phyloP scores from a whole-genome alignment of 495 filamentous ascomycete species.

The Penicillium canescens region DNA sequence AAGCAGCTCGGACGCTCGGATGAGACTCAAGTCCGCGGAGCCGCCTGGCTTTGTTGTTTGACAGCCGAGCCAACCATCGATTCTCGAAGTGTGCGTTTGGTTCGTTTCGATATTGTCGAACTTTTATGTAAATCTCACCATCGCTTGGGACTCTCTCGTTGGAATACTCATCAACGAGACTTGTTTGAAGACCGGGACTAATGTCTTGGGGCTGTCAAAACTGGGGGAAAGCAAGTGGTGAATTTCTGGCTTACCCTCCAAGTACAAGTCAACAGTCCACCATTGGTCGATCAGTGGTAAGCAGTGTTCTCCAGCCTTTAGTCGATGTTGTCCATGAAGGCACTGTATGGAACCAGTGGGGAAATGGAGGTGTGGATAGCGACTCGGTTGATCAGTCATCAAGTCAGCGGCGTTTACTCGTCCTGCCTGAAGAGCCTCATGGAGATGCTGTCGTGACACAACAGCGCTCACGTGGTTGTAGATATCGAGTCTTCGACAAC shows the following conservation, averaged over 20 bases:
- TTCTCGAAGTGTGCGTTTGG: constrained; percentile 23
- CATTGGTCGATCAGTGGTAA: constrained; percentile 26
- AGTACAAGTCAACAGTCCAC: constrained; percentile 43
- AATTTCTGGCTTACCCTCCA: constrained; percentile 23
- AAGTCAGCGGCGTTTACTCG: constrained; percentile 4
- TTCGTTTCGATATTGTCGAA: constrained; percentile 33
- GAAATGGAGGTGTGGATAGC: constrained; percentile 11
- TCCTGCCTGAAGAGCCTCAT: constrained; percentile 4
- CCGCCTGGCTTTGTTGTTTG: constrained; percentile 17
- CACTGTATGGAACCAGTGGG: constrained; percentile 17
- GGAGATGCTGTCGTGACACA: constrained; percentile 20
- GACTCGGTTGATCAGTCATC: constrained; percentile 7
- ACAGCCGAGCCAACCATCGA: constrained; percentile 23
- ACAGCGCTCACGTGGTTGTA: constrained; percentile 27
- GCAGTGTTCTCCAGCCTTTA: constrained; percentile 27
- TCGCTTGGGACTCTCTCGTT: constrained; percentile 34
- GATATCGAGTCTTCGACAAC: constrained; percentile 22
- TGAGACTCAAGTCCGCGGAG: constrained; percentile 9
- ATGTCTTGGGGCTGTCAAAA: constrained; percentile 15
- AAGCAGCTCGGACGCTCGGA: too few relatives aligned
- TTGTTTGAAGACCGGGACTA: constrained; percentile 9
- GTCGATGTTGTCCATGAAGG: constrained; percentile 36
- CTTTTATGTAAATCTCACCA: constrained; percentile 42
- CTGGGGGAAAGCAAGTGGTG: background rate
- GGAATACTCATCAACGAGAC: constrained; percentile 32